Conservation (phyloP, 2,329 filamentous ascomycete genomes). For the Penicillium fuscoglaucum region DNA sequence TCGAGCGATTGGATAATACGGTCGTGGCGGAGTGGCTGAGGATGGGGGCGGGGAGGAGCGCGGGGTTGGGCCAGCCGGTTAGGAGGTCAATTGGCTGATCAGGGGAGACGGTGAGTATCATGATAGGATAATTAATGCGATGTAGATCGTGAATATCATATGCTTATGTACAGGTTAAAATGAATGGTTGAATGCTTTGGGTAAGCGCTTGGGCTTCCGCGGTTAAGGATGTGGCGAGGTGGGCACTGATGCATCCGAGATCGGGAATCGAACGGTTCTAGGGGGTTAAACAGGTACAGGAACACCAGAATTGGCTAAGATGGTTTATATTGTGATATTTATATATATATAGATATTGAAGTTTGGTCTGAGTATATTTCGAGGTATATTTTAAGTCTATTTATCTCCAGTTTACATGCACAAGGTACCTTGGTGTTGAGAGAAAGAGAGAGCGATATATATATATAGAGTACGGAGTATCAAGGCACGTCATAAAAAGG, state of each 20-base stretch:
- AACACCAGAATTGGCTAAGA: neutral
- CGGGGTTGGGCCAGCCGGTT: slow-evolving; percentile 51
- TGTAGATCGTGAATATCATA: neutral
- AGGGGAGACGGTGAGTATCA: slow-evolving; percentile 10
- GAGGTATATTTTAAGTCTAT: neutral
- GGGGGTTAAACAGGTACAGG: neutral
- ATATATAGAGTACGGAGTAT: neutral
- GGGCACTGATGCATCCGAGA: slow-evolving; percentile 12
- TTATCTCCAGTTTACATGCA: neutral
- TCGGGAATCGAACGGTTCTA: neutral
- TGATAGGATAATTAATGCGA: neutral
- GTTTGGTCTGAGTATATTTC: neutral
- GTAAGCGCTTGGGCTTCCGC: neutral
- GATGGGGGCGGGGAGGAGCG: slow-evolving; percentile 64
- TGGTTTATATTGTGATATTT: too few species aligned
- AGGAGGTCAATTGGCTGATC: slow-evolving; percentile 43
- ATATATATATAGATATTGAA: neutral
- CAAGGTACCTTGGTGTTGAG: neutral
- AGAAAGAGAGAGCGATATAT: neutral
- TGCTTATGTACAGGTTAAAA: neutral
- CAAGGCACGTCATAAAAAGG: neutral
- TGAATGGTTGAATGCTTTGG: neutral
- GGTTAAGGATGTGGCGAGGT: neutral
- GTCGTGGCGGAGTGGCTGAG: slow-evolving; percentile 62
- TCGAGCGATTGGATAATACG: slow-evolving; percentile 60